Percentiles rank a stretch among this genome's conserved stretches.
phyloP scores from a whole-genome alignment of 352 stramenopile genomes.

The Thalassiosira mediterranea region DNA sequence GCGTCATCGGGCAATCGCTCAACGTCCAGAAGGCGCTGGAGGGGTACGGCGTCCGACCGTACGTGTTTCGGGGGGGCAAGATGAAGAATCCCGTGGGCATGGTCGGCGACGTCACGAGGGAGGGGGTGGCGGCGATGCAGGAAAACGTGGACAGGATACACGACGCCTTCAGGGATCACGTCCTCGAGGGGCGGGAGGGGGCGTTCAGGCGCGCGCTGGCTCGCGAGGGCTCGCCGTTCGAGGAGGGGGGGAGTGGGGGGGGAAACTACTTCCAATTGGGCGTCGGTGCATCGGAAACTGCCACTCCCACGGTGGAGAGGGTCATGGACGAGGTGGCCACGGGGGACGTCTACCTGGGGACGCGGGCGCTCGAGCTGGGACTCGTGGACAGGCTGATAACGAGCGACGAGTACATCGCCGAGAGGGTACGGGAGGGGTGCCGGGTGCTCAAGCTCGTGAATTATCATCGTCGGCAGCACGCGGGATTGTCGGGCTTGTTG shows the following conservation, averaged over 20 bases:
- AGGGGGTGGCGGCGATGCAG: constrained; percentile 69
- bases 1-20: constrained; percentile 71
- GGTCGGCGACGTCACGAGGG: constrained; percentile 71
- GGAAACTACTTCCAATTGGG: constrained; percentile 30
- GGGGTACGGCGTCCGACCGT: constrained; percentile 57
- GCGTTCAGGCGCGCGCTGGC: constrained; percentile 38
- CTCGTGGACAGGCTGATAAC: constrained; percentile 76
- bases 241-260: not conserved
- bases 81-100: constrained; percentile 74
- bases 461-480: constrained; percentile 39
- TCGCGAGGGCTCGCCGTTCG: not conserved
- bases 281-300: not conserved
- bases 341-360: constrained; percentile 73
- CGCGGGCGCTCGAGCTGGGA: constrained; percentile 59
- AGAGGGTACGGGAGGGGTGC: constrained; percentile 57
- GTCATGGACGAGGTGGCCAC: constrained; percentile 68
- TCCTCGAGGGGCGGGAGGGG: constrained; percentile 53
- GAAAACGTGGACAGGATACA: constrained; percentile 74
- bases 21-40: constrained; percentile 74
- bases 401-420: constrained; percentile 80
- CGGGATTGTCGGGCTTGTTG: not conserved
- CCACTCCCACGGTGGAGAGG: not conserved
- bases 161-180: constrained; percentile 70
- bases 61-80: constrained; percentile 76
- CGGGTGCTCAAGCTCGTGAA: constrained; percentile 69